Percentiles rank a stretch among this genome's conserved stretches.
Evolutionary conservation across 345 rosid genomes (phyloP).

Genomic region (Linum usitatissimum): DNA sequence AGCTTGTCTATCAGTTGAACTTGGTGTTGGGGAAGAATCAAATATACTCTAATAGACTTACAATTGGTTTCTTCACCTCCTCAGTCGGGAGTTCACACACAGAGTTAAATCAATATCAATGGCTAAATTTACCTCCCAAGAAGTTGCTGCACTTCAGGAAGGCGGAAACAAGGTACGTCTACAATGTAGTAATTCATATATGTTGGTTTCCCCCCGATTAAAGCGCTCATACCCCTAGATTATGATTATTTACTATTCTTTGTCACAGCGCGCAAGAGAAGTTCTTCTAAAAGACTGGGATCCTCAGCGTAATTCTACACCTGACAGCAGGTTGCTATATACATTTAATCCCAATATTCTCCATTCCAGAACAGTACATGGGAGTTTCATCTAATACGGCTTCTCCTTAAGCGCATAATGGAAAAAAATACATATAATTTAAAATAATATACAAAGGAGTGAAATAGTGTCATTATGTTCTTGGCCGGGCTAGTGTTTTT

Average conservation of each 20-base stretch:
- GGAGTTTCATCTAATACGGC: too few species aligned
- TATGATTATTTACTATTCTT: slow-evolving; percentile 5
- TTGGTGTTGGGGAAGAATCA: neutral
- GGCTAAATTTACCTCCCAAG: slow-evolving; percentile 89
- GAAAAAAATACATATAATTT: too few species aligned
- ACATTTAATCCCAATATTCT: neutral
- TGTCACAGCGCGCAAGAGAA: slow-evolving; percentile 66
- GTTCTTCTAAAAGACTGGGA: slow-evolving; percentile 85
- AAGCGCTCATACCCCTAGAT: neutral
- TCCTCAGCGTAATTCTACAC: slow-evolving; percentile 55
- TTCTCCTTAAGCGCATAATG: too few species aligned
- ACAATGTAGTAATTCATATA: neutral
- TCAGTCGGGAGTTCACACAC: slow-evolving; percentile 91
- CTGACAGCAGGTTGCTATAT: slow-evolving; percentile 62
- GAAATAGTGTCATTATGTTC: too few species aligned
- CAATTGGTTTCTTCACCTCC: neutral
- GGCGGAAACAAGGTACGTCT: slow-evolving; percentile 84
- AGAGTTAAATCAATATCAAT: slow-evolving; percentile 89
- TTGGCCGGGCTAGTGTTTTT: too few species aligned
- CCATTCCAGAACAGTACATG: too few species aligned
- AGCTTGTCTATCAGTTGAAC: neutral
- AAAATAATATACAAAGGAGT: too few species aligned
- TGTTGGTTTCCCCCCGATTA: neutral
- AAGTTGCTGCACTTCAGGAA: slow-evolving; percentile 73
- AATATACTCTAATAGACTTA: neutral